phyloP scores from a whole-genome alignment of 345 rosid species.

The Hibiscus syriacus region DNA sequence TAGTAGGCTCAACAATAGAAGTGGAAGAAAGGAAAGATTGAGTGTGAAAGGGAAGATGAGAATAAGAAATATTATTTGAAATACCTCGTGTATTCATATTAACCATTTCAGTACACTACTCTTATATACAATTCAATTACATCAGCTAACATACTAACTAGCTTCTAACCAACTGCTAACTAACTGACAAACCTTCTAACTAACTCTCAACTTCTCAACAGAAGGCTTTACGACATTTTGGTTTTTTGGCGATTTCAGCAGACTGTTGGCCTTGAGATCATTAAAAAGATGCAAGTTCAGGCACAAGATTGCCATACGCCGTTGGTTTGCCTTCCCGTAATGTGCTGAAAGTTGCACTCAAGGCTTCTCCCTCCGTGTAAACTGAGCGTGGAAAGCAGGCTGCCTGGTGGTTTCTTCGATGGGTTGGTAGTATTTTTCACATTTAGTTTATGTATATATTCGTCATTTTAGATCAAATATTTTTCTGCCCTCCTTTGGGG shows the following conservation, averaged over 20 bases:
- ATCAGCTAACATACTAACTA: too few species aligned
- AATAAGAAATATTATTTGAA: too few species aligned
- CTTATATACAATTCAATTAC: too few species aligned
- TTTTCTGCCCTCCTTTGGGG: constrained; percentile 7
- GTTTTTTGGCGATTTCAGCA: constrained; percentile 12
- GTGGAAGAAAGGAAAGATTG: too few species aligned
- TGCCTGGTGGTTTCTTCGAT: constrained; percentile 19
- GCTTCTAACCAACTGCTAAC: too few species aligned
- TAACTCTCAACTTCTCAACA: too few species aligned
- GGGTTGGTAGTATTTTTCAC: constrained; percentile 33
- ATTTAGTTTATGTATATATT: constrained; percentile 24
- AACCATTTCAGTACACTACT: too few species aligned
- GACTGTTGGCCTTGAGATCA: constrained; percentile 24
- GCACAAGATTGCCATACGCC: constrained; percentile 28
- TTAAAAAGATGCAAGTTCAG: constrained; percentile 17
- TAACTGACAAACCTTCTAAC: too few species aligned
- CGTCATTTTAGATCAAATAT: constrained; percentile 26
- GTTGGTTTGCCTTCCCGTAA: constrained; percentile 13
- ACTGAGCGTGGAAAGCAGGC: constrained; percentile 34
- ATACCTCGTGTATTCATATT: too few species aligned
- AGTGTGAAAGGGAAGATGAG: too few species aligned
- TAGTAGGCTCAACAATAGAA: too few species aligned
- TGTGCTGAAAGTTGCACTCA: constrained; percentile 20
- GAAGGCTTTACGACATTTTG: constrained; percentile 25
- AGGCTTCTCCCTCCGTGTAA: constrained; percentile 33